These are phyloP conservation scores for Tolypocladium inflatum DNA, from an alignment of 2,329 filamentous ascomycete species.

Conservation along the genomic window DNA sequence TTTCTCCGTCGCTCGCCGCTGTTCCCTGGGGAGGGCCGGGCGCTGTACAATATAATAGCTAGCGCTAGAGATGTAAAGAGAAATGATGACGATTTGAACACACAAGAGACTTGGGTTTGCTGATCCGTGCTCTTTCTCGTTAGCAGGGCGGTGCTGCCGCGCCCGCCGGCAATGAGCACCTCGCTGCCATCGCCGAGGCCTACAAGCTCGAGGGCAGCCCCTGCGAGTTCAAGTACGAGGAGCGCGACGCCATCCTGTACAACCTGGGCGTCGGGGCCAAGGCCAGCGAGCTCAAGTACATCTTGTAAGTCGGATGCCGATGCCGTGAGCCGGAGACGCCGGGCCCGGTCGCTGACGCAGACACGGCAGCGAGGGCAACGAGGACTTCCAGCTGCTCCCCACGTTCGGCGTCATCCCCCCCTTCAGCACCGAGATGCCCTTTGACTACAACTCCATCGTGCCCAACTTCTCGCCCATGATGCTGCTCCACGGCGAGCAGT, in stretches of 20 bases:
- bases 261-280: constrained; percentile 92
- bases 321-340: not conserved
- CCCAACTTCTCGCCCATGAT: constrained; percentile 98
- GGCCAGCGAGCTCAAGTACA: constrained; percentile 74
- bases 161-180: constrained; percentile 49
- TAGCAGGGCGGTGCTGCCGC: constrained; percentile 10
- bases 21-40: not conserved
- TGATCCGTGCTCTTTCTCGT: constrained; percentile 13
- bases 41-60: constrained; percentile 11
- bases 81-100: not conserved
- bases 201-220: constrained; percentile 61
- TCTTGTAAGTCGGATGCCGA: constrained; percentile 46
- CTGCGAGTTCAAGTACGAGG: constrained; percentile 72
- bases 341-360: not conserved
- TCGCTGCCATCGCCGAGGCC: constrained; percentile 66
- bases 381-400: constrained; percentile 87
- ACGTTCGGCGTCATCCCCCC: constrained; percentile 96
- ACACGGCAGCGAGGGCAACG: constrained; percentile 57
- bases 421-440: constrained; percentile 76
- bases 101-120: constrained; percentile 1
- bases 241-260: constrained; percentile 88
- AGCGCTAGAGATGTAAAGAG: constrained; percentile 7
- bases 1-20: constrained; percentile 6
- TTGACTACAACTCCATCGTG: constrained; percentile 70
- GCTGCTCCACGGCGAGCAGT: constrained; percentile 97